Evolutionary conservation across 2,329 filamentous ascomycete genomes (phyloP), one percentile per base, ranked within the genome.

Genomic region (Stachybotrys elegans): DNA sequence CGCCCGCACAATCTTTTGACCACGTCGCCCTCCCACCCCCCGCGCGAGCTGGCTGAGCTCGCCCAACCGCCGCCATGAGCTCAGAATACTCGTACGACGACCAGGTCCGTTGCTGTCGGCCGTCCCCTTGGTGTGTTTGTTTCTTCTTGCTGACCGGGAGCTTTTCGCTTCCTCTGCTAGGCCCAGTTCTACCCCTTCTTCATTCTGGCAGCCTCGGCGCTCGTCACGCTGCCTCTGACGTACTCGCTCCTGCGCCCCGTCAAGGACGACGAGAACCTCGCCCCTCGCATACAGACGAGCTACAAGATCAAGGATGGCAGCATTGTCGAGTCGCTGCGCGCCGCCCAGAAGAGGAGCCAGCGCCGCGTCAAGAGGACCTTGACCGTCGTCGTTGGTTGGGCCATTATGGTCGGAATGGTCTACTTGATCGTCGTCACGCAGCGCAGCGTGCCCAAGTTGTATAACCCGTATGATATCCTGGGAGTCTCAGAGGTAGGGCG

Each of bases 181-280:
- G 91, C 90, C 58, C 88, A 96, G 79, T 96, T 96, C 75, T 98
- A 96, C 76, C 93, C 94, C 55, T 95, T 95, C 79, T 98, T 98
- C 75, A 85, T 97, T 70, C 83, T 96, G 63, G 96, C 91, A 35
- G 78, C 97, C 59, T 83, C 86, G 50, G 83, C 84, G 60, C 81
- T 98, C 54, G 79, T 96, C 68, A 96, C 93, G 25, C 71, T 95
- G 47, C 91, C 92, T 49, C 78, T 95, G 59, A 95, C 92, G 58
- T 95, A 94, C 69, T 87, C 83, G 53, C 82, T 95, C 56, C 76
- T 96, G 59, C 86, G 84, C 62, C 83, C 88, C 36, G 86, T 79
- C 65, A 88, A 72, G 53, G 73, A 90, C 58, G 81, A 88, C 52
- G 85, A 90, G 62, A 86, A 83, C 53, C 86, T 87, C 47, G 90